Percentiles rank a stretch among this genome's conserved stretches.
phyloP scores from a whole-genome alignment of 495 filamentous ascomycete genomes.

The Aspergillus ostianus region DNA sequence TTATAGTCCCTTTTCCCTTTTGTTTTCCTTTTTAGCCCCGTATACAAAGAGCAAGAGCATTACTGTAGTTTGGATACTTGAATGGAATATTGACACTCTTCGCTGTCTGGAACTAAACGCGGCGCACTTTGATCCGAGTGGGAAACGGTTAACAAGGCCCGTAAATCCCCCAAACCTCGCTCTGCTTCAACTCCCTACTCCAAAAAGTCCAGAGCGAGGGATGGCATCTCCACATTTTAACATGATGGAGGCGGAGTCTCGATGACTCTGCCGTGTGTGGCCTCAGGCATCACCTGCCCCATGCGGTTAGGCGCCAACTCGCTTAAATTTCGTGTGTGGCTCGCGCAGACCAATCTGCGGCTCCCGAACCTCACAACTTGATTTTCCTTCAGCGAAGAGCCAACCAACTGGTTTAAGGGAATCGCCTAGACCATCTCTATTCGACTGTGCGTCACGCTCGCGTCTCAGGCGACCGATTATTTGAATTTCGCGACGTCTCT shows the following conservation, averaged over 20 bases:
- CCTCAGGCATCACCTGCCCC: conserved; percentile 20
- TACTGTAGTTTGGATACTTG: conserved; percentile 24
- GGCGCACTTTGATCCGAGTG: background rate
- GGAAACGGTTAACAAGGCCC: too few species aligned
- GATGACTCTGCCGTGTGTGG: background rate
- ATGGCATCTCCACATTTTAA: background rate
- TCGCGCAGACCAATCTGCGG: conserved; percentile 38
- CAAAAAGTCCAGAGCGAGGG: background rate
- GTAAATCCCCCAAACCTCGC: background rate
- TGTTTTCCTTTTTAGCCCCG: background rate
- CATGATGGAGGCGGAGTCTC: background rate
- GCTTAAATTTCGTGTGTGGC: conserved; percentile 55
- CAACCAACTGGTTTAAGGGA: conserved; percentile 13
- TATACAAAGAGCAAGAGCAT: conserved; percentile 11
- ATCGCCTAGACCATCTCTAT: conserved; percentile 5
- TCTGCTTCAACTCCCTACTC: background rate
- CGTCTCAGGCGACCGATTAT: conserved; percentile 11
- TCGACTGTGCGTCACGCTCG: conserved; percentile 11
- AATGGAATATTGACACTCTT: background rate
- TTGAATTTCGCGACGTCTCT: conserved; percentile 18
- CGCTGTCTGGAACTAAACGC: too few species aligned
- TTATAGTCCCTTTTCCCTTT: background rate
- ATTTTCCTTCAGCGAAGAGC: conserved; percentile 22
- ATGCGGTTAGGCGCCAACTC: conserved; percentile 46
- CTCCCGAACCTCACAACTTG: conserved; percentile 37